Percentiles rank a stretch among this genome's conserved stretches.
Conservation (phyloP, 805 yeast species). For the Barnettozyma pratensis region DNA sequence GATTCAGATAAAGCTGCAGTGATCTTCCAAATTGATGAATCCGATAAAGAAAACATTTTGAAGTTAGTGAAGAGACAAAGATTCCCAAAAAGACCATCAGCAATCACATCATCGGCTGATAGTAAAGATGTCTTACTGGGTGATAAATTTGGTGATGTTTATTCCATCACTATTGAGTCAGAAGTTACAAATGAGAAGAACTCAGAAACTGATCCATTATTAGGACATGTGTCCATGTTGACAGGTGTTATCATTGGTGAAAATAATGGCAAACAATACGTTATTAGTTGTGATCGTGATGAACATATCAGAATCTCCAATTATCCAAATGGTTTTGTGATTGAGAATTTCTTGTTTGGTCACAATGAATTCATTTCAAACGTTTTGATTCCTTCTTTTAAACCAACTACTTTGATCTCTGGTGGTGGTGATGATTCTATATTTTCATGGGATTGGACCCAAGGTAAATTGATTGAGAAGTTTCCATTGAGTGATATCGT, state of each 20-base stretch:
- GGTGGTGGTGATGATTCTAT: constrained; percentile 89
- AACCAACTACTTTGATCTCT: constrained; percentile 51
- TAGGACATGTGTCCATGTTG: constrained; percentile 97
- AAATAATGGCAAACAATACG: constrained; percentile 39
- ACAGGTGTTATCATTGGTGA: constrained; percentile 58
- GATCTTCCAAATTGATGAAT: constrained; percentile 40
- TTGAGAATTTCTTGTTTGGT: constrained; percentile 82
- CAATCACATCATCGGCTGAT: constrained; percentile 64
- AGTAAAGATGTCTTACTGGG: constrained; percentile 64
- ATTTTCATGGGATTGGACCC: constrained; percentile 74
- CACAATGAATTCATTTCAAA: constrained; percentile 79
- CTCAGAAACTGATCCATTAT: constrained; percentile 57
- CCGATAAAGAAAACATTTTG: constrained; percentile 33
- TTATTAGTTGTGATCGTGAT: constrained; percentile 88
- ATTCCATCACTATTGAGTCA: constrained; percentile 44
- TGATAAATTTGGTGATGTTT: constrained; percentile 96
- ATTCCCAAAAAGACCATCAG: constrained; percentile 90
- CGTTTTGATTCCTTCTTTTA: constrained; percentile 50
- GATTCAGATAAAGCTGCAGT: constrained; percentile 81
- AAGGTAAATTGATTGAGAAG: constrained; percentile 39
- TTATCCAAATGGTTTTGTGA: constrained; percentile 72
- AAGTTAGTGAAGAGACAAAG: constrained; percentile 60
- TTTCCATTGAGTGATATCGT: constrained; percentile 42
- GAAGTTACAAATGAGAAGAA: constrained; percentile 29
- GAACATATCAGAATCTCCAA: constrained; percentile 87